A percentile compares a stretch with the other conserved stretches of the same genome.
phyloP scores from a whole-genome alignment of 192 early-diverging fungal genomes.

The Ramicandelaber brevisporus region DNA sequence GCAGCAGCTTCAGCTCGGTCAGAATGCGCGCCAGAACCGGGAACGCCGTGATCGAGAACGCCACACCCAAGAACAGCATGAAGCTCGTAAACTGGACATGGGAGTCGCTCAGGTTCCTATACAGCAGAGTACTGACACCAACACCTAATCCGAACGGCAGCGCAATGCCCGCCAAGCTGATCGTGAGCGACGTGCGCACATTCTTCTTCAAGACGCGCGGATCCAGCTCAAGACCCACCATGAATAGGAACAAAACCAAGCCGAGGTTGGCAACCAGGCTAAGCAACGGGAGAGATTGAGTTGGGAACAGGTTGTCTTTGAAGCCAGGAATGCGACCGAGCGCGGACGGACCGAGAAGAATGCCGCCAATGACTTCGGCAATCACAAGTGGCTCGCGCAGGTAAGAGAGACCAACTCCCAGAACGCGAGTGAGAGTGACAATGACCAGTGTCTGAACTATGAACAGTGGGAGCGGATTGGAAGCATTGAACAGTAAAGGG shows the following conservation, averaged over 20 bases:
- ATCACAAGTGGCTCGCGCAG: slow-evolving; percentile 70
- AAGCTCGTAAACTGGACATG: slow-evolving; percentile 34
- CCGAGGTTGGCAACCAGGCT: slow-evolving; percentile 68
- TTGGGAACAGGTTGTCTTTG: slow-evolving; percentile 40
- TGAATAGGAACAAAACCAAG: slow-evolving; percentile 68
- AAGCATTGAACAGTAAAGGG: slow-evolving; percentile 21
- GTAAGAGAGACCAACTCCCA: slow-evolving; percentile 28
- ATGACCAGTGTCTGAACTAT: slow-evolving; percentile 55
- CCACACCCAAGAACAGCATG: slow-evolving; percentile 68
- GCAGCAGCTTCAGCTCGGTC: slow-evolving; percentile 60
- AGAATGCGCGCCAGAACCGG: slow-evolving; percentile 88
- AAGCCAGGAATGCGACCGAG: slow-evolving; percentile 50
- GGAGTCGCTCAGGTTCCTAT: slow-evolving; percentile 17
- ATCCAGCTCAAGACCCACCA: slow-evolving; percentile 71
- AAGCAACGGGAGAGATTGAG: slow-evolving; percentile 33
- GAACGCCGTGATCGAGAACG: slow-evolving; percentile 83
- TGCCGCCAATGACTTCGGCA: slow-evolving; percentile 74
- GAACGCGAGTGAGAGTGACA: slow-evolving; percentile 34
- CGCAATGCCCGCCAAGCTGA: slow-evolving; percentile 55
- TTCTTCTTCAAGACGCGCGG: slow-evolving; percentile 24
- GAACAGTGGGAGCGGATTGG: slow-evolving; percentile 42
- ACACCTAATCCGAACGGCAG: slow-evolving; percentile 57
- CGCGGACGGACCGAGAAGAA: slow-evolving; percentile 67
- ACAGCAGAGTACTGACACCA: slow-evolving; percentile 47
- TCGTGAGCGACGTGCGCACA: slow-evolving; percentile 21